phyloP scores from a whole-genome alignment of 208 protist genomes.

The Leishmania amazonensis region DNA sequence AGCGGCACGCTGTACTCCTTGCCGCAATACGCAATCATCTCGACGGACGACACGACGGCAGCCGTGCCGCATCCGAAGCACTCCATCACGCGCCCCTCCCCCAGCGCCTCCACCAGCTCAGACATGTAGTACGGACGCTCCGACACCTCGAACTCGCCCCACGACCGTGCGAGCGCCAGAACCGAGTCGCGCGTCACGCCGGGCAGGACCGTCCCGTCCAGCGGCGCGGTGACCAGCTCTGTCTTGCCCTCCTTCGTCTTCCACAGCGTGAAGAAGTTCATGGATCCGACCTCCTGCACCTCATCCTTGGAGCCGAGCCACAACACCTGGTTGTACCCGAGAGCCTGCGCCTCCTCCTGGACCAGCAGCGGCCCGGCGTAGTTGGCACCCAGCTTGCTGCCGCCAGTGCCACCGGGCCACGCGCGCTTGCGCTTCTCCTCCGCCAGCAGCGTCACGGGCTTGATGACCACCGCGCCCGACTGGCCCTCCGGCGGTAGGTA shows the following conservation, averaged over 20 bases:
- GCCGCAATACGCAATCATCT: constrained; percentile 82
- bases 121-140: constrained; percentile 82
- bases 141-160: constrained; percentile 90
- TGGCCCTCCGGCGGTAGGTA: constrained; percentile 68
- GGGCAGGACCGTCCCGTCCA: constrained; percentile 95
- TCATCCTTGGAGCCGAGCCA: constrained; percentile 95
- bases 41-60: constrained; percentile 94
- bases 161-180: constrained; percentile 77
- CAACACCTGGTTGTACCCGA: constrained; percentile 96
- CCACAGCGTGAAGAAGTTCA: constrained; percentile 98
- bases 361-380: constrained; percentile 91
- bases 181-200: constrained; percentile 97
- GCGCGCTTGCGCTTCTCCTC: constrained; percentile 91
- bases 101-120: constrained; percentile 86
- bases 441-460: constrained; percentile 92
- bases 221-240: constrained; percentile 95
- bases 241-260: constrained; percentile 66
- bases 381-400: constrained; percentile 94
- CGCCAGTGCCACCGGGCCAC: constrained; percentile 96
- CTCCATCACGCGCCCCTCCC: constrained; percentile 91
- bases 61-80: constrained; percentile 97
- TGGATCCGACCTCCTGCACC: constrained; percentile 97
- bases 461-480: constrained; percentile 55
- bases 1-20: constrained; percentile 59
- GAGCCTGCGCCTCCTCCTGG: constrained; percentile 82